Evolutionary conservation across 176 grass and related monocot genomes (phyloP).

Genomic region (sorghum (Sorghum bicolor)): Sorghum_bicolor_NCBIv3 NC_012870.2:25481001-25481500

Average conservation of each 20-base stretch:
- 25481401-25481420: background rate
- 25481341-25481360: conserved; percentile 58
- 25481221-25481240: background rate
- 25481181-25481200: background rate
- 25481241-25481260: no score
- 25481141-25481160: conserved; percentile 28
- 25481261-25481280: conserved; percentile 73
- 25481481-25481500: conserved; percentile 37
- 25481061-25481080: conserved; percentile 47
- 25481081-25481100: background rate
- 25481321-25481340: conserved; percentile 37
- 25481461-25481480: conserved; percentile 27
- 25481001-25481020: conserved; percentile 77
- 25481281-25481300: conserved; percentile 51
- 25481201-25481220: background rate
- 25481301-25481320: conserved; percentile 76
- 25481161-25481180: conserved; percentile 41
- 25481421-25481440: background rate
- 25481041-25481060: conserved; percentile 55
- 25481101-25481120: conserved; percentile 24
- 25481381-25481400: conserved; percentile 28
- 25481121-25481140: conserved; percentile 36
- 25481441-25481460: conserved; percentile 41
- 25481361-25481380: conserved; percentile 12
- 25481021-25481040: conserved; percentile 65